phyloP scores from a whole-genome alignment of 805 yeast genomes.

The Ogataea philodendri region DNA sequence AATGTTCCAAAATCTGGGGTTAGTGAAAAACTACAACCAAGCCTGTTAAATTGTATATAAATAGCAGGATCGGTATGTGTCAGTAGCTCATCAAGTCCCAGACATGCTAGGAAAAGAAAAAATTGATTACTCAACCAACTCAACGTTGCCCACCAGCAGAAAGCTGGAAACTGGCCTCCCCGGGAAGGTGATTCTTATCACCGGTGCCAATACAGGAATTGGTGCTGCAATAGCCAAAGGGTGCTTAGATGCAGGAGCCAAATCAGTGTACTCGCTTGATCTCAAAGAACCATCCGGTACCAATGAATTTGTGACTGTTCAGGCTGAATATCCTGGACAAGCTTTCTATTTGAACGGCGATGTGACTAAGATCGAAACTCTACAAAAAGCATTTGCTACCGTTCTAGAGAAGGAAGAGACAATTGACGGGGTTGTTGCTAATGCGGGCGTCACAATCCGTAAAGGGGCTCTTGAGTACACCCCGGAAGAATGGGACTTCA shows the following conservation, averaged over 20 bases:
- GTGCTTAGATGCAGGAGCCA: constrained; percentile 15
- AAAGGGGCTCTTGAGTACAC: constrained; percentile 16
- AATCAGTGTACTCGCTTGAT: constrained; percentile 13
- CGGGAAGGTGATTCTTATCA: constrained; percentile 14
- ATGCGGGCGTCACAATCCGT: constrained; percentile 17
- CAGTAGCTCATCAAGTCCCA: too few species aligned
- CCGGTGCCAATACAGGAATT: constrained; percentile 18
- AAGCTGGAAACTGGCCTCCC: constrained; percentile 15
- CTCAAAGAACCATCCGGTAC: constrained; percentile 14
- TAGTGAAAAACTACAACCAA: not conserved
- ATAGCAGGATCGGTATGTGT: too few species aligned
- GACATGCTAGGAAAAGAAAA: constrained; percentile 16
- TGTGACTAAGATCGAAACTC: constrained; percentile 15
- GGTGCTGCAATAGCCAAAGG: constrained; percentile 18
- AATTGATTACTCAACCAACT: constrained; percentile 7
- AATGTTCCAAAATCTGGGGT: constrained; percentile 5
- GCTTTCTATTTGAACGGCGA: constrained; percentile 12
- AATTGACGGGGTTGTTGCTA: constrained; percentile 16
- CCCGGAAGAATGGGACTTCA: constrained; percentile 17
- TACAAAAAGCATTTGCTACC: constrained; percentile 9
- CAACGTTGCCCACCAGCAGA: constrained; percentile 8
- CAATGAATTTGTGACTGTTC: constrained; percentile 12
- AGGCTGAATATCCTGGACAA: constrained; percentile 11
- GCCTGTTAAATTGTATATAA: too few species aligned
- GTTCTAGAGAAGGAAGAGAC: constrained; percentile 6